These are phyloP conservation scores for Aspergillus thermomutatus DNA, from an alignment of 2,329 filamentous ascomycete genomes.

Conservation along the genomic window DNA sequence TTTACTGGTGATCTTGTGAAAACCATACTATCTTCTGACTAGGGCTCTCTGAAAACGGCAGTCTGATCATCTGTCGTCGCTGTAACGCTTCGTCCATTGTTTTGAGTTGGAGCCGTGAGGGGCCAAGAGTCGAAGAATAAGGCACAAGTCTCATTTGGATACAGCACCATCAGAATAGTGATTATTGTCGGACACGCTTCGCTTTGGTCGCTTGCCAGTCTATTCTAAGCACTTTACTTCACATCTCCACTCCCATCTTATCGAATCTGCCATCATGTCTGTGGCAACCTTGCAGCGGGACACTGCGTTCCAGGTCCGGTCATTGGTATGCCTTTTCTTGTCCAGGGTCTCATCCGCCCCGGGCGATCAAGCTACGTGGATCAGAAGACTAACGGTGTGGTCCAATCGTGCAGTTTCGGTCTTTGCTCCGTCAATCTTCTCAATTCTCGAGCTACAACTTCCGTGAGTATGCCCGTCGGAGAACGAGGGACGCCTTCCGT, in stretches of 20 bases:
- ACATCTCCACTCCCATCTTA: constrained; percentile 5
- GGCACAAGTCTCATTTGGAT: neutral
- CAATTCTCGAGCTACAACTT: constrained; percentile 97
- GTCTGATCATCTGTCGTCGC: neutral
- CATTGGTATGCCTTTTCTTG: constrained; percentile 36
- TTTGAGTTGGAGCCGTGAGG: neutral
- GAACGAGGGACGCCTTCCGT: constrained; percentile 86
- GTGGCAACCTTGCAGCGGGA: constrained; percentile 39
- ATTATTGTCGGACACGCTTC: neutral
- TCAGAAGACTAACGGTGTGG: neutral
- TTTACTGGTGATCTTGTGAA: neutral
- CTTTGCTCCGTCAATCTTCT: constrained; percentile 77
- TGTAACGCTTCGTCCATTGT: neutral
- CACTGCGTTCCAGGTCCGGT: constrained; percentile 47
- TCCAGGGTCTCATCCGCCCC: neutral
- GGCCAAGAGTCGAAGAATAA: neutral
- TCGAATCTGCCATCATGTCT: constrained; percentile 36
- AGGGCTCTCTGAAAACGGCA: neutral
- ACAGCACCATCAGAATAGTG: neutral
- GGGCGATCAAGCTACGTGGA: neutral
- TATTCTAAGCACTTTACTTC: neutral
- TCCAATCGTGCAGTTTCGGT: constrained; percentile 70
- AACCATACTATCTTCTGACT: neutral
- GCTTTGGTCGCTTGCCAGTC: neutral
- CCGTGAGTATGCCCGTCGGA: constrained; percentile 88